Base-by-base conservation (phyloP, 306 rosid genomes). In the Medicago ruthenica region DNA sequence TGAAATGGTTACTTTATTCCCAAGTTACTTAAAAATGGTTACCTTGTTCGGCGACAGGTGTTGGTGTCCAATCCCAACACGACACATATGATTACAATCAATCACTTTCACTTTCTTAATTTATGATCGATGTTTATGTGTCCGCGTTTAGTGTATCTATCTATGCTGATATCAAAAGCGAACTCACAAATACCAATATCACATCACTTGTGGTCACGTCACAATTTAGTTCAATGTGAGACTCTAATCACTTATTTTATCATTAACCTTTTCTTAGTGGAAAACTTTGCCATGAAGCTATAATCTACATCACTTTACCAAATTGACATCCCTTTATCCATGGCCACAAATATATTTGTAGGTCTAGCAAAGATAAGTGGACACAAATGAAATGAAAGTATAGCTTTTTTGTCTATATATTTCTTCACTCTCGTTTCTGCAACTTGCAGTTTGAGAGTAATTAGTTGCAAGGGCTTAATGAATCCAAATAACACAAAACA, bases 1-100 rank as follows among this genome's bases (percentile, higher is more conserved):
- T 82, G 74, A 40, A 75, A 73, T 27, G 58, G 44, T 70, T 50
- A 40, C 24, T 47, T 68, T 15, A 5, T 68, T 14, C 24, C n/a
- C 41, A 68, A 47, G 10, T 22, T 68, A 22, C 22, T 68, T 57
- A 11, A 53, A 3, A 51, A 0, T 31, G 1, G 36, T 31, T 31
- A 3, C 6, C 1, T 31, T 53, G 12, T 53, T 53, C 6, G 0
- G 21, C 21, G 11, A 31, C 36, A 31, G 3, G 27, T 4, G 36
- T 31, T 17, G 24, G 59, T 53, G 59, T 7, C 21, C 0, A 17
- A 17, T 3, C 1, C 59, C 1, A 5, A 8, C 59, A 53, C 4
- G 12, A 8, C 11, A 53, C 24, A 17, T 53, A 22, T 53, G 13
- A 53, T 53, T 53, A 42, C 11, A 10, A 3, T 42, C 5, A 0